Conservation (phyloP, 495 filamentous ascomycete species). For the Daldinia grandis region DNA sequence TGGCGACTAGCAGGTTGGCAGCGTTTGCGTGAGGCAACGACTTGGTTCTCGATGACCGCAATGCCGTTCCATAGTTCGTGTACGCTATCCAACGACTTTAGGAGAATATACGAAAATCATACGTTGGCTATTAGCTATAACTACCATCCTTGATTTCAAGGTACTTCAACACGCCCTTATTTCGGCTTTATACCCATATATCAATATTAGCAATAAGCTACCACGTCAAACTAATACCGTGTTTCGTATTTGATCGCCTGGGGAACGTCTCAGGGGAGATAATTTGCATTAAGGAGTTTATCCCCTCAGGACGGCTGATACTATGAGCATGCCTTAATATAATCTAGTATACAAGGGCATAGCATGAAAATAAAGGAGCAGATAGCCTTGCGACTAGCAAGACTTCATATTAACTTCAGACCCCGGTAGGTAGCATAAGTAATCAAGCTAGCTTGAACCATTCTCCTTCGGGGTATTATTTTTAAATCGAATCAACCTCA, state of each 20-base stretch:
- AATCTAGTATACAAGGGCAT: background rate
- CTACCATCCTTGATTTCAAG: too few species aligned
- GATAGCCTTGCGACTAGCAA: background rate
- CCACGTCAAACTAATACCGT: background rate
- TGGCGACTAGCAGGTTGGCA: too few species aligned
- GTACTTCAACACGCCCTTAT: too few species aligned
- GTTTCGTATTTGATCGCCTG: background rate
- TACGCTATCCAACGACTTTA: too few species aligned
- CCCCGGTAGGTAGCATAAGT: background rate
- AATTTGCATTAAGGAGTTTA: background rate
- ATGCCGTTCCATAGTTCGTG: too few species aligned
- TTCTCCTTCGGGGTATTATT: slow-evolving; percentile 17
- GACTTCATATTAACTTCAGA: background rate
- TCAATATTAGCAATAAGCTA: background rate
- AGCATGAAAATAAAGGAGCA: background rate
- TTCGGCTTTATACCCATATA: too few species aligned
- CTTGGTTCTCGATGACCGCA: too few species aligned
- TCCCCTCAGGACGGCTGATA: background rate
- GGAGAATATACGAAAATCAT: too few species aligned
- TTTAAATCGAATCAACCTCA: slow-evolving; percentile 22
- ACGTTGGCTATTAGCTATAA: too few species aligned
- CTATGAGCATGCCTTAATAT: background rate
- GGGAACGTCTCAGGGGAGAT: background rate
- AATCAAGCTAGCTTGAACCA: slow-evolving; percentile 4
- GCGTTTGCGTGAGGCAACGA: too few species aligned